These are phyloP conservation scores for Cordyceps javanica DNA, from an alignment of 2,329 filamentous ascomycete genomes.

Conservation along the genomic window DNA sequence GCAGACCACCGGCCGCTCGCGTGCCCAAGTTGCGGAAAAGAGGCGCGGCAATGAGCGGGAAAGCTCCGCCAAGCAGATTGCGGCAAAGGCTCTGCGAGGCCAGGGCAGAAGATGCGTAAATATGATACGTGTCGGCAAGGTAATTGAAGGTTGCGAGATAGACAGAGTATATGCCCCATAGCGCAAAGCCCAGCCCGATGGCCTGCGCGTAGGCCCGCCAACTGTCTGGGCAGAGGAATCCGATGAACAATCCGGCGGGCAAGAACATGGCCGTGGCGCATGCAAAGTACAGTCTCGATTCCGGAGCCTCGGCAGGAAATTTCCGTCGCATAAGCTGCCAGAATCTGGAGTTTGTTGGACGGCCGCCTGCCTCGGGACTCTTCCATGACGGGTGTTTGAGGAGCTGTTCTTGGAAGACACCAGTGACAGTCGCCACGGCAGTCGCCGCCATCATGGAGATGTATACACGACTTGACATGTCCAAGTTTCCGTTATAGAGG, in stretches of 20 bases:
- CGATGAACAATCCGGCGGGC: slow-evolving; percentile 66
- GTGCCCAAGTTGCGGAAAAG: slow-evolving; percentile 71
- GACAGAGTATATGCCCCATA: slow-evolving; percentile 79
- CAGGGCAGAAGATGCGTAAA: slow-evolving; percentile 77
- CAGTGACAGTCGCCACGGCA: slow-evolving; percentile 59
- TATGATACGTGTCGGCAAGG: slow-evolving; percentile 79
- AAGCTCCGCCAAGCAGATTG: slow-evolving; percentile 74
- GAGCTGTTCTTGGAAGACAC: slow-evolving; percentile 66
- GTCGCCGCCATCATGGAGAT: slow-evolving; percentile 63
- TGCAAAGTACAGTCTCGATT: slow-evolving; percentile 75
- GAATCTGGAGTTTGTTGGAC: slow-evolving; percentile 25
- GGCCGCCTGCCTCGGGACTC: slow-evolving; percentile 16
- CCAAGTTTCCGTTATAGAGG: slow-evolving; percentile 64
- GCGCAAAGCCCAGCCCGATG: slow-evolving; percentile 65
- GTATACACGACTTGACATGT: slow-evolving; percentile 65
- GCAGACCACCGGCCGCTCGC: slow-evolving; percentile 62
- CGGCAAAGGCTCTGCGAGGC: slow-evolving; percentile 83
- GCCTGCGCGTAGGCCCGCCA: slow-evolving; percentile 24
- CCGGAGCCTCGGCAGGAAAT: slow-evolving; percentile 54
- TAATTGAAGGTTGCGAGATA: slow-evolving; percentile 92
- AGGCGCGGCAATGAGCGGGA: slow-evolving; percentile 68
- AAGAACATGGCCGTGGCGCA: slow-evolving; percentile 71
- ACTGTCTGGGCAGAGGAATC: slow-evolving; percentile 23
- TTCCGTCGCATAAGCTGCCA: slow-evolving; percentile 40
- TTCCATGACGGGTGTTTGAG: slow-evolving; percentile 40